Evolutionary conservation across 1,139 yeast genomes (phyloP).

Genomic region (Pichia sp.): DNA sequence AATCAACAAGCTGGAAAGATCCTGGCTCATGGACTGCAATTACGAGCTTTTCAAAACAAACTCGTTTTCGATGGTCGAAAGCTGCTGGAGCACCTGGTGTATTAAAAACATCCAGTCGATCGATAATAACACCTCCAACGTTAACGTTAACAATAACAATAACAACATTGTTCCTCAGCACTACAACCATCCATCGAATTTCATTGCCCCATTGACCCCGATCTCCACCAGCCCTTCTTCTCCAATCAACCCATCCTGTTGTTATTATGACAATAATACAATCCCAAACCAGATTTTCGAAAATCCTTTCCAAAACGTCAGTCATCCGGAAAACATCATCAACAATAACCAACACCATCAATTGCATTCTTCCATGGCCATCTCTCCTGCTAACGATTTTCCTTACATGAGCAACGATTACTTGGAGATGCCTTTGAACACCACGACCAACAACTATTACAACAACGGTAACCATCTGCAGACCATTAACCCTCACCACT

Average conservation of each 20-base stretch:
- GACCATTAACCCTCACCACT: neutral
- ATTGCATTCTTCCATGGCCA: conserved; percentile 9
- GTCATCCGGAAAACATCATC: conserved; percentile 2
- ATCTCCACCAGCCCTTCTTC: conserved; percentile 12
- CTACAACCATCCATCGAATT: neutral
- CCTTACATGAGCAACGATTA: neutral
- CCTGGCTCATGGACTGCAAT: conserved; percentile 55
- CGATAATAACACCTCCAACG: neutral
- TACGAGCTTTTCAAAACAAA: conserved; percentile 43
- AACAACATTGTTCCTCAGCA: neutral
- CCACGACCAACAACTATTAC: neutral
- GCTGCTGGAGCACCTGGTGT: conserved; percentile 35
- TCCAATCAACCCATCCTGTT: conserved; percentile 7
- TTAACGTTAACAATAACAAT: neutral
- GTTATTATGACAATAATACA: conserved; percentile 3
- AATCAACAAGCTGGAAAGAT: conserved; percentile 64
- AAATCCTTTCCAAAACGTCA: conserved; percentile 23
- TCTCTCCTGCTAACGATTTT: conserved; percentile 5
- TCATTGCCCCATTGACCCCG: conserved; percentile 1
- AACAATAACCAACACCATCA: neutral
- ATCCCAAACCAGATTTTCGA: conserved; percentile 23
- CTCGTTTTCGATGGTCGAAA: conserved; percentile 30
- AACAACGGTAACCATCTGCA: neutral
- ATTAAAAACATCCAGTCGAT: conserved; percentile 22
- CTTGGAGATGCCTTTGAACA: neutral